These are phyloP conservation scores for Trichothecium sympodiale DNA, from an alignment of 2,329 filamentous ascomycete species.

Conservation along the genomic window DNA sequence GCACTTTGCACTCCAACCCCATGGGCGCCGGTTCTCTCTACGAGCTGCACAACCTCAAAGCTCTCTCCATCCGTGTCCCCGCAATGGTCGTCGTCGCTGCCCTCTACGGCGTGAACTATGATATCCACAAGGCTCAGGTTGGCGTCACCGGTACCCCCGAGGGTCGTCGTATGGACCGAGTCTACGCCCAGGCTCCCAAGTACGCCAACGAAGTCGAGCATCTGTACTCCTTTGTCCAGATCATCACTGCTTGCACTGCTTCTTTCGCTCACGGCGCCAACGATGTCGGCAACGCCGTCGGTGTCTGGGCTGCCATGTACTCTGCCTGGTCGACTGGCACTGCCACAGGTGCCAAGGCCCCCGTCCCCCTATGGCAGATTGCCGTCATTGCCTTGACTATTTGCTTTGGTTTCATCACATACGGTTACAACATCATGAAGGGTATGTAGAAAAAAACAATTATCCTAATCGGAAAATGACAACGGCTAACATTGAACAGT, in stretches of 20 bases:
- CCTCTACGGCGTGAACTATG: conserved; percentile 70
- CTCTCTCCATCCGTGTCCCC: conserved; percentile 53
- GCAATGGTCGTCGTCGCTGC: conserved; percentile 51
- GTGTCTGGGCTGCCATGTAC: conserved; percentile 62
- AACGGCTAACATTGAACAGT: conserved; percentile 27
- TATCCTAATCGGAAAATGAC: background rate
- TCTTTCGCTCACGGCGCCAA: conserved; percentile 70
- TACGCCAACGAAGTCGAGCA: conserved; percentile 63
- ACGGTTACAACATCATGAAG: conserved; percentile 80
- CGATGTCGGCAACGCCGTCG: conserved; percentile 62
- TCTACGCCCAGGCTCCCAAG: conserved; percentile 53
- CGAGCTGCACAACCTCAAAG: conserved; percentile 59
- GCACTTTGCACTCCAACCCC: conserved; percentile 61
- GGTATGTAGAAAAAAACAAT: conserved; percentile 29
- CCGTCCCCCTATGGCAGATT: conserved; percentile 66
- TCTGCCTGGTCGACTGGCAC: conserved; percentile 53
- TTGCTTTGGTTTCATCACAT: conserved; percentile 58
- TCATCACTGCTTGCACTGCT: conserved; percentile 59
- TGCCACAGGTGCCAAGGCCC: conserved; percentile 44
- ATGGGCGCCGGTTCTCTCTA: conserved; percentile 64
- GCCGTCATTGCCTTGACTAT: conserved; percentile 55
- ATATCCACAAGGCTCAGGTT: conserved; percentile 67
- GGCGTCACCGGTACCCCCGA: conserved; percentile 64
- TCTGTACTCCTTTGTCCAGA: conserved; percentile 54
- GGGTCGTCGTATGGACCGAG: conserved; percentile 57